Base-by-base conservation (phyloP, 2,329 filamentous ascomycete genomes). In the Aspergillus melleus region DNA sequence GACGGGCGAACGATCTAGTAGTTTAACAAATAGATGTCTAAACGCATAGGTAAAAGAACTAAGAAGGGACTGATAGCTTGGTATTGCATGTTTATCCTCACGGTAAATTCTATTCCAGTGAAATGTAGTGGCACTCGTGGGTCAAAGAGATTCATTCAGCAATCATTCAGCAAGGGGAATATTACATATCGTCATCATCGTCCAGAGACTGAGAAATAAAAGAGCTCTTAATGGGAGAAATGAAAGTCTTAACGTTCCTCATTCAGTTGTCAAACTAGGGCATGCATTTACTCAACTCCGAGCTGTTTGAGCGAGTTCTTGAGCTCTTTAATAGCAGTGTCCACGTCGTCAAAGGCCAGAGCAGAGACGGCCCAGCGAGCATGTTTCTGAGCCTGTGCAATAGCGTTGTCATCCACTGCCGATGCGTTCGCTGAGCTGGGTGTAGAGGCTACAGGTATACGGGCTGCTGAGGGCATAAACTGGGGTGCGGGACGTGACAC, bases 311-410 rank as follows among this genome's bases (percentile, higher is more conserved):
- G 77, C 3, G 95, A 95, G 60, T 86, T 87, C 55, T 86, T 86
- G 62, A 99, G 75, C 72, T 99, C 93, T 70, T 88, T 88, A 4
- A 98, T 88, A 0, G 95, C 95, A 0, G 95, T 99, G 1, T 88
- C 83, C 1, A 96, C 90, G 73, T 99, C 95, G 67, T 99, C 95
- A 76, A 99, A 99, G 69, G 97, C 96, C 52, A 99, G 79, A 0
- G 95, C 95, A 11, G 93, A 97, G 47, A 98, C 96, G 0, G 95
- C 95, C 91, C 92, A 99, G 70, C 92, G 92, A 2, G 94, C 93
- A 78, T 98, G 95, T 74, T 98, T 99, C 74, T 96, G 92, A 4
- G 95, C 94, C 68, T 88, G 85, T 39, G 86, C 80, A 39, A 97
- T 89, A 0, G 89, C 82, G 60, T 92, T 89, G 64, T 96, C 91